Conservation (phyloP, 768 basidiomycete species). For the Astraeus odoratus region DNA sequence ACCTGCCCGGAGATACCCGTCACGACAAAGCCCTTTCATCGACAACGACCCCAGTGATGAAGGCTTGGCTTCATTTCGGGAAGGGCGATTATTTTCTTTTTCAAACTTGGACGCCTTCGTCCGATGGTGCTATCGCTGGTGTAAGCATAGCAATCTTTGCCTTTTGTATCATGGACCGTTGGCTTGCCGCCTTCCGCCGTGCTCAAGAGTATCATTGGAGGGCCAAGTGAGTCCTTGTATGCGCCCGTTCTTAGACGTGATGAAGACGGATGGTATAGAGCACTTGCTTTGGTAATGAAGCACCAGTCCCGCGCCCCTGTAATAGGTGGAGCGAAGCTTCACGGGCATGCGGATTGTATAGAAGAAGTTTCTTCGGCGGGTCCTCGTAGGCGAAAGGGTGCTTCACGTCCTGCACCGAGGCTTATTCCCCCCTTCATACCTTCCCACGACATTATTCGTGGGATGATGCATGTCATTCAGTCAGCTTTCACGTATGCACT, state of each 20-base stretch:
- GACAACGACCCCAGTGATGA: conserved; percentile 38
- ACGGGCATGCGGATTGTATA: conserved; percentile 2
- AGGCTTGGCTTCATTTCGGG: conserved; percentile 64
- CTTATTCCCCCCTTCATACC: conserved; percentile 55
- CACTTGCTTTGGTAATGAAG: conserved; percentile 4
- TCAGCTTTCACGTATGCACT: conserved; percentile 57
- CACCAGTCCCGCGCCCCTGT: background rate
- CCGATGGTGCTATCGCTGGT: conserved; percentile 64
- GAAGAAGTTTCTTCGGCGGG: conserved; percentile 1
- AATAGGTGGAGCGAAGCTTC: background rate
- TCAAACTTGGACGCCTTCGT: conserved; percentile 58
- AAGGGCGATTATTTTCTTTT: conserved; percentile 63
- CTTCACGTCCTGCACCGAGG: conserved; percentile 24
- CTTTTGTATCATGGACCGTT: conserved; percentile 65
- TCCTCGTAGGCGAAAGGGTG: background rate
- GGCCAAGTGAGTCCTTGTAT: conserved; percentile 36
- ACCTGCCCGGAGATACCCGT: background rate
- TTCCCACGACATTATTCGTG: conserved; percentile 65
- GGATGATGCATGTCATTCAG: conserved; percentile 57
- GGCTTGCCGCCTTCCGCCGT: conserved; percentile 51
- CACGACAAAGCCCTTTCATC: background rate
- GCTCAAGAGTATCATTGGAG: conserved; percentile 53
- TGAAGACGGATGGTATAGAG: conserved; percentile 8
- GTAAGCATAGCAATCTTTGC: conserved; percentile 67
- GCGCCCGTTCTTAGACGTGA: background rate